A percentile compares a stretch with the other conserved stretches of the same genome.
These are phyloP conservation scores for Nakazawaea ishiwadae DNA, from an alignment of 805 yeast genomes.

Conservation along the genomic window DNA sequence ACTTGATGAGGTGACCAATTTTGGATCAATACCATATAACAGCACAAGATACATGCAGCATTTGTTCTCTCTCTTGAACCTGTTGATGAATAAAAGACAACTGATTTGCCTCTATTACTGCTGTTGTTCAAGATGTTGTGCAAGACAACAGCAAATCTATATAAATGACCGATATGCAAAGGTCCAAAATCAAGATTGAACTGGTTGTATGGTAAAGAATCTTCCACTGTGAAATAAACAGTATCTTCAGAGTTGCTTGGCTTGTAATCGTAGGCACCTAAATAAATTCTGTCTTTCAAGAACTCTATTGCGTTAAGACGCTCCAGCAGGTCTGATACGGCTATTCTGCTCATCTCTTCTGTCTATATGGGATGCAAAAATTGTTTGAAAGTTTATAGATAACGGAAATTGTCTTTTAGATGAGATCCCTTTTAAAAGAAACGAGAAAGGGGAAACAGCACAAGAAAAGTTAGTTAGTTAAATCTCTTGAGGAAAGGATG, in stretches of 20 bases:
- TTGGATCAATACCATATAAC: conserved; percentile 93
- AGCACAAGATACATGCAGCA: conserved; percentile 90
- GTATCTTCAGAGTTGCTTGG: conserved; percentile 74
- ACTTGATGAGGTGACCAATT: conserved; percentile 99
- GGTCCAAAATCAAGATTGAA: conserved; percentile 98
- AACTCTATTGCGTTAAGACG: conserved; percentile 30
- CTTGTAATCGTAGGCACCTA: conserved; percentile 79
- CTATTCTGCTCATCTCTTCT: conserved; percentile 1
- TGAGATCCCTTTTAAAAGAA: too few species aligned
- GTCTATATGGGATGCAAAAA: too few species aligned
- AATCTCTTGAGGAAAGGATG: too few species aligned
- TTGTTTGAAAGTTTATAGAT: background rate
- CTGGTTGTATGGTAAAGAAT: conserved; percentile 86
- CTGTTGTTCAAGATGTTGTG: conserved; percentile 90
- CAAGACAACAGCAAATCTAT: conserved; percentile 90
- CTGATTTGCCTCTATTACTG: conserved; percentile 78
- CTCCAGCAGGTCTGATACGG: conserved; percentile 8
- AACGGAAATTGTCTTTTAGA: too few species aligned
- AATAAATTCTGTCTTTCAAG: conserved; percentile 64
- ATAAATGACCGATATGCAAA: conserved; percentile 84
- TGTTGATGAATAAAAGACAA: conserved; percentile 83
- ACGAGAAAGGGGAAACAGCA: too few species aligned
- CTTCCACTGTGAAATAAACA: conserved; percentile 90
- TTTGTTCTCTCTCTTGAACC: conserved; percentile 81
- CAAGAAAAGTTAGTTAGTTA: too few species aligned